Conservation (phyloP, 1,284 basidiomycete genomes). For the Coniophora puteana region DNA sequence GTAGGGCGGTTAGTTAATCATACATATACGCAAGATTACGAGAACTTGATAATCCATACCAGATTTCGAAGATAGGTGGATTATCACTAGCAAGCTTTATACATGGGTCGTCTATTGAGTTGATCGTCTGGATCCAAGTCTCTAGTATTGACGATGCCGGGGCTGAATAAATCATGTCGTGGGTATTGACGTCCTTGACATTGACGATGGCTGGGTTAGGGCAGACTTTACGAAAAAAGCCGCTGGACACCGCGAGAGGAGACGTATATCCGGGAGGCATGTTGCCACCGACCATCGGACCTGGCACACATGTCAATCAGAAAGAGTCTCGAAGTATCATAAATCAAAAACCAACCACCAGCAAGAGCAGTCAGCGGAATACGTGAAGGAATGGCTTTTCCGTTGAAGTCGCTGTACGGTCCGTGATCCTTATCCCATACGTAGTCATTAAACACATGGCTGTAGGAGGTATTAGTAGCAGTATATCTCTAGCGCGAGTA, state of each 20-base stretch:
- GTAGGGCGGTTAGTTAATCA: slow-evolving; percentile 3
- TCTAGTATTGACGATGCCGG: slow-evolving; percentile 24
- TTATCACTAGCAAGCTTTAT: slow-evolving; percentile 25
- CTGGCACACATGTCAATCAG: slow-evolving; percentile 13
- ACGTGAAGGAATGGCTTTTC: slow-evolving; percentile 31
- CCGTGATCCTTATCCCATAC: slow-evolving; percentile 27
- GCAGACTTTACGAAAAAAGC: slow-evolving; percentile 36
- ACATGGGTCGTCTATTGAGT: slow-evolving; percentile 30
- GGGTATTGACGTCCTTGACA: slow-evolving; percentile 20
- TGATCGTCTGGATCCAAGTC: slow-evolving; percentile 31
- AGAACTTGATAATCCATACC: slow-evolving; percentile 25
- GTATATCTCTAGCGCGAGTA: neutral
- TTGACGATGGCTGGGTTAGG: slow-evolving; percentile 27
- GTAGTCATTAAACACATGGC: slow-evolving; percentile 39
- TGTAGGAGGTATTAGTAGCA: slow-evolving; percentile 8
- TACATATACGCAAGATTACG: neutral
- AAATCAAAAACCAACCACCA: slow-evolving; percentile 17
- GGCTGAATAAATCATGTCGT: slow-evolving; percentile 22
- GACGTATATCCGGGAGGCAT: slow-evolving; percentile 27
- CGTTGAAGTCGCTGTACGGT: slow-evolving; percentile 28
- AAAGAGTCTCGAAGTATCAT: neutral
- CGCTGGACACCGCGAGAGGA: slow-evolving; percentile 32
- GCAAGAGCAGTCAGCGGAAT: slow-evolving; percentile 32
- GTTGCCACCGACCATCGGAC: slow-evolving; percentile 37
- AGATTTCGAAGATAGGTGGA: slow-evolving; percentile 25